A percentile compares a stretch with the other conserved stretches of the same genome.
Evolutionary conservation across 306 rosid species (phyloP).

Genomic region (Luffa acutangula): DNA sequence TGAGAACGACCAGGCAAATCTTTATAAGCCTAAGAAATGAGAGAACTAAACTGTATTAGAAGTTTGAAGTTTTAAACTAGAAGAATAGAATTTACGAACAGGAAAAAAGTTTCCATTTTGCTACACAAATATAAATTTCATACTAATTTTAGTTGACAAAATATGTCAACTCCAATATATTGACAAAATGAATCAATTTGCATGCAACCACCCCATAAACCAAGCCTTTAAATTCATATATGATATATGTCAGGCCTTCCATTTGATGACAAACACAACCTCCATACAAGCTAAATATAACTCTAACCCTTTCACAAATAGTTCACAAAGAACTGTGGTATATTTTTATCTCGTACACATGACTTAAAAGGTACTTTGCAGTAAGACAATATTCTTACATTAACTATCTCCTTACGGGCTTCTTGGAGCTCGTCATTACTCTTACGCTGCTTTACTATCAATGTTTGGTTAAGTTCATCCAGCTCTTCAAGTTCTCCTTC

Average conservation of each 20-base stretch:
- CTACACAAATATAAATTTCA: neutral
- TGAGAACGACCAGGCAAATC: constrained; percentile 36
- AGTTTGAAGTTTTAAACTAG: neutral
- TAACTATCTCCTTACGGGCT: constrained; percentile 75
- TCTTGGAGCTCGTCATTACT: constrained; percentile 93
- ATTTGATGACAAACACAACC: neutral
- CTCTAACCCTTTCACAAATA: neutral
- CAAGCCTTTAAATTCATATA: neutral
- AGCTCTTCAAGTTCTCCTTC: constrained; percentile 56
- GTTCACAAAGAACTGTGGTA: neutral
- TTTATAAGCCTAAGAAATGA: constrained; percentile 43
- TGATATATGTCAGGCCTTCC: neutral
- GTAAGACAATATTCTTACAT: constrained; percentile 36
- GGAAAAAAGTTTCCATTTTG: neutral
- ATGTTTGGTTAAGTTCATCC: constrained; percentile 61
- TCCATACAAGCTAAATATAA: neutral
- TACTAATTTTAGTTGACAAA: neutral
- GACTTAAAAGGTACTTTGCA: neutral
- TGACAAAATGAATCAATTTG: constrained; percentile 3
- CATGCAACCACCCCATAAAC: neutral
- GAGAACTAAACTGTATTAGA: constrained; percentile 6
- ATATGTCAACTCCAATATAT: neutral
- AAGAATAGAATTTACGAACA: neutral
- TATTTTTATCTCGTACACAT: neutral
- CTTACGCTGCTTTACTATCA: constrained; percentile 71